Conservation (phyloP, 164 flowering plant species). For the Stephania japonica region DNA sequence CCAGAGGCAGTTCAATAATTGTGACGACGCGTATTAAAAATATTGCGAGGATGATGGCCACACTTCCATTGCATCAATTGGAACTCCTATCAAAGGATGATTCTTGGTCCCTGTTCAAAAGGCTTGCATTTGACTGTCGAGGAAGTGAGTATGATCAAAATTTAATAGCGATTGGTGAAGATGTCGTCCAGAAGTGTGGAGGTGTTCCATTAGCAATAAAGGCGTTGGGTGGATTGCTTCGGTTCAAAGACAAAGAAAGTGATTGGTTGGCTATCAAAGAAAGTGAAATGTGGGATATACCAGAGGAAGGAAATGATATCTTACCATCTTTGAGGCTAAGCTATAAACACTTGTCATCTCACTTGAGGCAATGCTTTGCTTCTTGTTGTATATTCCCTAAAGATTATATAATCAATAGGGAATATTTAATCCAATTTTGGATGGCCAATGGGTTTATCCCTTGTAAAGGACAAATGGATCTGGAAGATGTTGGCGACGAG, state of each 20-base stretch:
- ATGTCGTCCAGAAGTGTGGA: constrained; percentile 7
- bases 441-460: neutral
- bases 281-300: constrained; percentile 12
- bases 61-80: neutral
- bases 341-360: constrained; percentile 12
- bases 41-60: neutral
- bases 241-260: neutral
- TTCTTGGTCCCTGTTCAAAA: neutral
- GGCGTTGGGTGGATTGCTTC: constrained; percentile 9
- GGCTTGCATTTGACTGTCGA: neutral
- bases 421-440: neutral
- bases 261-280: constrained; percentile 16
- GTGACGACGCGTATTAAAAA: neutral
- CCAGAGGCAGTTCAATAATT: neutral
- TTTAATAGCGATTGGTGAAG: neutral
- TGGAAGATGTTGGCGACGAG: constrained; percentile 1
- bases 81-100: neutral
- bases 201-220: constrained; percentile 19
- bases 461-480: too few species aligned
- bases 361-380: constrained; percentile 17
- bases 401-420: neutral
- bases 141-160: neutral
- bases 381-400: constrained; percentile 20
- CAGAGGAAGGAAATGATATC: neutral
- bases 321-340: constrained; percentile 18